Evolutionary conservation across 129 eudicot genomes (phyloP).

Genomic region (Escallonia herrerae): DNA sequence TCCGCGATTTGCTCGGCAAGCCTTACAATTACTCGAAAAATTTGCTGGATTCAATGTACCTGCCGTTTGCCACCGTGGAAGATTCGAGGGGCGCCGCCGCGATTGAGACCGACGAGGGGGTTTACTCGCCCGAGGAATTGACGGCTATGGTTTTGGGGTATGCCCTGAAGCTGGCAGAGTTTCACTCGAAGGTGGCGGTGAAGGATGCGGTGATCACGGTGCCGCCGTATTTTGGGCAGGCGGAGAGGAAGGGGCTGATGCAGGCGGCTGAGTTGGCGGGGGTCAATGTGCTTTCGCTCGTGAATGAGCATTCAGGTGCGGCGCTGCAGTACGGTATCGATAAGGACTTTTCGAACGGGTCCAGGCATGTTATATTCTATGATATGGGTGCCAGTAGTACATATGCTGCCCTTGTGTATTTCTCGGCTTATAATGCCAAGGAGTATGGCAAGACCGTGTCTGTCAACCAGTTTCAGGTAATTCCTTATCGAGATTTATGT

Average conservation of each 20-base stretch:
- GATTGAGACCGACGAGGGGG: conserved; percentile 48
- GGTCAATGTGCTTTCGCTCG: conserved; percentile 67
- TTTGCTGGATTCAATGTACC: conserved; percentile 33
- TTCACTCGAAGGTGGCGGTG: conserved; percentile 61
- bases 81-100: conserved; percentile 43
- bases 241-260: conserved; percentile 72
- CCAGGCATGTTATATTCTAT: conserved; percentile 86
- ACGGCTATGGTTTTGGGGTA: conserved; percentile 66
- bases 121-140: conserved; percentile 78
- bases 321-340: conserved; percentile 99
- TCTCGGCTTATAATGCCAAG: conserved; percentile 86
- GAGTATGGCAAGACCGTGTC: conserved; percentile 88
- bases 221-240: conserved; percentile 89
- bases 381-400: conserved; percentile 97
- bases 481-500: background rate
- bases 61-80: conserved; percentile 45
- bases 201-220: conserved; percentile 84
- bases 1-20: conserved; percentile 59
- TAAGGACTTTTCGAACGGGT: conserved; percentile 76
- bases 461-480: conserved; percentile 88
- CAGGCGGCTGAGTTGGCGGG: conserved; percentile 89
- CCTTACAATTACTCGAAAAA: conserved; percentile 26
- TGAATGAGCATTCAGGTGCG: conserved; percentile 91
- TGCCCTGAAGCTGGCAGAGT: conserved; percentile 66
- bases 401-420: conserved; percentile 92